These are phyloP conservation scores for Solanum sitiens DNA, from an alignment of 257 asterid species.

Conservation along the genomic window DNA sequence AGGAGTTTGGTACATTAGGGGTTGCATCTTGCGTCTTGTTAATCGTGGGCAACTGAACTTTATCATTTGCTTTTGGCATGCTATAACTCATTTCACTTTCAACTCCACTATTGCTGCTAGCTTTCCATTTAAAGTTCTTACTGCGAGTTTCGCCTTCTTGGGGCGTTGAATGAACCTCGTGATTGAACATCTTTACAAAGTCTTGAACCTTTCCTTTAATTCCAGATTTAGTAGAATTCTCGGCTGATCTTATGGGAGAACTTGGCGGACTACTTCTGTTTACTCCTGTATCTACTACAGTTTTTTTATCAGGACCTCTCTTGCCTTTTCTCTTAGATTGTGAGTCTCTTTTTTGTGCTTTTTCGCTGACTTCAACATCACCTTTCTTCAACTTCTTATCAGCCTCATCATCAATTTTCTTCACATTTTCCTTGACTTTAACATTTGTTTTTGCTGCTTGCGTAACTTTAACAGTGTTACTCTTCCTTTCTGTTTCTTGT, in stretches of 20 bases:
- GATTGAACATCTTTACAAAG: conserved; percentile 66
- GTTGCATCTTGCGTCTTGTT: conserved; percentile 30
- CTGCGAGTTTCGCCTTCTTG: conserved; percentile 23
- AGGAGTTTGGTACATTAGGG: conserved; percentile 26
- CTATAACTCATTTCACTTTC: conserved; percentile 21
- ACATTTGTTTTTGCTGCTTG: conserved; percentile 5
- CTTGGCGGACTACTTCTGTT: conserved; percentile 12
- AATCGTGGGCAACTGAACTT: conserved; percentile 10
- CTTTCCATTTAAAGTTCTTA: conserved; percentile 37
- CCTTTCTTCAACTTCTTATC: conserved; percentile 22
- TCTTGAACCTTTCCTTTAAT: conserved; percentile 61
- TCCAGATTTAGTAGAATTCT: conserved; percentile 17
- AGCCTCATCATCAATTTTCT: conserved; percentile 17
- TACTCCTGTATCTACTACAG: conserved; percentile 6
- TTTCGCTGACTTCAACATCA: not conserved
- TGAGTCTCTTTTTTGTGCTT: not conserved
- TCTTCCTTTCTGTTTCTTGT: conserved; percentile 15
- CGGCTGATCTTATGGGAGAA: conserved; percentile 9
- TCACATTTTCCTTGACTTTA: conserved; percentile 13
- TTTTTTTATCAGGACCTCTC: not conserved
- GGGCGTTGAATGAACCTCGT: conserved; percentile 25
- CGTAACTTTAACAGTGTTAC: conserved; percentile 3
- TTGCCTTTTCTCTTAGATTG: not conserved
- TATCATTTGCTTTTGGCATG: conserved; percentile 18
- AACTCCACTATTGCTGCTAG: conserved; percentile 5